Evolutionary conservation across 192 early-diverging fungal species (phyloP).

Genomic region (Umbelopsis sp.): DNA sequence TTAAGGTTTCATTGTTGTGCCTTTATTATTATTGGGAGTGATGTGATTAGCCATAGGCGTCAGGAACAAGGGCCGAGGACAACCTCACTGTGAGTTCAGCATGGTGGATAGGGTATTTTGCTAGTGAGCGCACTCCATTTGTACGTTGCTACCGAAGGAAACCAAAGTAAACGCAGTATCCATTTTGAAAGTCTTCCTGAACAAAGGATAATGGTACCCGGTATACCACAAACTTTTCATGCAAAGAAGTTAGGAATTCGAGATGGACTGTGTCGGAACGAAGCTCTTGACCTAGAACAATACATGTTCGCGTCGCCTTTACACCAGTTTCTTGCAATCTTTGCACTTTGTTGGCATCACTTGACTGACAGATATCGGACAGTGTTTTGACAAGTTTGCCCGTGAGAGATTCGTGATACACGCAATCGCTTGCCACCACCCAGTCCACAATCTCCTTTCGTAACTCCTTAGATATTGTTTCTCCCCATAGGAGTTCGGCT

Average conservation of each 20-base stretch:
- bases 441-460: slow-evolving; percentile 24
- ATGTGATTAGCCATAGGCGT: too few relatives aligned
- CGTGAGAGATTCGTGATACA: slow-evolving; percentile 46
- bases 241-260: slow-evolving; percentile 36
- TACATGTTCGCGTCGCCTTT: slow-evolving; percentile 21
- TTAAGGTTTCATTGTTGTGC: background rate
- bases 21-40: background rate
- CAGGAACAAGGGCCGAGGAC: too few relatives aligned
- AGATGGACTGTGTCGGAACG: slow-evolving; percentile 45
- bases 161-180: slow-evolving; percentile 13
- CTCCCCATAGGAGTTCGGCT: slow-evolving; percentile 27
- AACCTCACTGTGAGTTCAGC: too few relatives aligned
- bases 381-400: slow-evolving; percentile 37
- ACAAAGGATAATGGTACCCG: background rate
- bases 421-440: slow-evolving; percentile 45
- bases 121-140: too few relatives aligned
- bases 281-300: slow-evolving; percentile 39
- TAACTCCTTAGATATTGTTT: slow-evolving; percentile 24
- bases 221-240: slow-evolving; percentile 2
- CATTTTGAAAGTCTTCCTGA: slow-evolving; percentile 12
- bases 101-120: background rate
- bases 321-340: background rate
- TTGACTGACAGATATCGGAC: slow-evolving; percentile 13
- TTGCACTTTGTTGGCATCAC: background rate
- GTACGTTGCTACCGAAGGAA: background rate